Conservation (phyloP, 345 rosid species). For the Ceriops zippeliana region DNA sequence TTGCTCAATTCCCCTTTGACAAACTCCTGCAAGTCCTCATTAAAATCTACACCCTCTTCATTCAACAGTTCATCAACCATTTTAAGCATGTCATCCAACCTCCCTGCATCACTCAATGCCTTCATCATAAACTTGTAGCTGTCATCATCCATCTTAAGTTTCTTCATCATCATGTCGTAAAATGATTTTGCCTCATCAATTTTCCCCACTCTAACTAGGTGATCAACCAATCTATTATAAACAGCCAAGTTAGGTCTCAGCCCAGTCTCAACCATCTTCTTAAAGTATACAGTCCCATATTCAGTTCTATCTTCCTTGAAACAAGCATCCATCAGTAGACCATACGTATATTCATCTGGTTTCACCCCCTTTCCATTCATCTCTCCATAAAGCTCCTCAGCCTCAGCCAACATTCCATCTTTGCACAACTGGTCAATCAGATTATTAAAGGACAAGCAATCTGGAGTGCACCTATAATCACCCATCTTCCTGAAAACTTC, state of each 20-base stretch:
- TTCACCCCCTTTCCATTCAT: slow-evolving; percentile 75
- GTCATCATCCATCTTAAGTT: slow-evolving; percentile 73
- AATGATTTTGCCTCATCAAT: slow-evolving; percentile 72
- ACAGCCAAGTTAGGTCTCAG: slow-evolving; percentile 71
- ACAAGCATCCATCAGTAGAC: slow-evolving; percentile 74
- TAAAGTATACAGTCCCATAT: slow-evolving; percentile 76
- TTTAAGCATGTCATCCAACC: slow-evolving; percentile 66
- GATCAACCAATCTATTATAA: slow-evolving; percentile 63
- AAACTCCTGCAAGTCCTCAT: slow-evolving; percentile 72
- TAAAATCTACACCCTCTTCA: slow-evolving; percentile 53
- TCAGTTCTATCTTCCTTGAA: slow-evolving; percentile 53
- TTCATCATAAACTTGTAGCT: slow-evolving; percentile 76
- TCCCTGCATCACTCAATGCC: slow-evolving; percentile 58
- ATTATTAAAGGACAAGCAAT: slow-evolving; percentile 63
- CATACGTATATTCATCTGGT: slow-evolving; percentile 80
- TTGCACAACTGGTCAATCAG: slow-evolving; percentile 74
- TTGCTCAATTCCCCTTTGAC: slow-evolving; percentile 61
- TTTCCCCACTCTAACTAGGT: slow-evolving; percentile 59
- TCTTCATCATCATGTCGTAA: slow-evolving; percentile 74
- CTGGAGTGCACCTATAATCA: slow-evolving; percentile 61
- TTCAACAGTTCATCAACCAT: slow-evolving; percentile 71
- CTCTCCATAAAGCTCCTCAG: slow-evolving; percentile 64
- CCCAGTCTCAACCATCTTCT: slow-evolving; percentile 63
- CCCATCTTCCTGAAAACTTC: slow-evolving; percentile 65
- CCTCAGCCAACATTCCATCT: slow-evolving; percentile 64